Evolutionary conservation across 352 stramenopile genomes (phyloP).

Genomic region (Pythium monospermum): DNA sequence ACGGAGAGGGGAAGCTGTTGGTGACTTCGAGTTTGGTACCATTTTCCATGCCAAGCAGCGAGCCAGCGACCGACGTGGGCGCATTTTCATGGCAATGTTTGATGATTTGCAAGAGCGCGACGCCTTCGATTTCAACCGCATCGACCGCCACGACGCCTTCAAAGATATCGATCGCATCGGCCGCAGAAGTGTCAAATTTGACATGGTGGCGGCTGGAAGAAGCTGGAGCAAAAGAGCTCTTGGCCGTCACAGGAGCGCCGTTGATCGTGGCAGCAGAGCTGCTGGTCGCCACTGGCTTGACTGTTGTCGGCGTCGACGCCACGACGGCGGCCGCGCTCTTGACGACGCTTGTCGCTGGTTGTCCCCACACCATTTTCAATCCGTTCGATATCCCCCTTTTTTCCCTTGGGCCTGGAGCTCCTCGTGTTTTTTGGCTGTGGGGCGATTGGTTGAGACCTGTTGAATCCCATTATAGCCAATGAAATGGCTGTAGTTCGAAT

Average conservation of each 20-base stretch:
- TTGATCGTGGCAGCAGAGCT: constrained; percentile 14
- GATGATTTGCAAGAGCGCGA: constrained; percentile 92
- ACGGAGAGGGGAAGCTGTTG: constrained; percentile 95
- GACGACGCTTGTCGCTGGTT: constrained; percentile 25
- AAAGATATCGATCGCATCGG: constrained; percentile 71
- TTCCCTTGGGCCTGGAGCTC: not conserved
- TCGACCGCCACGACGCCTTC: constrained; percentile 61
- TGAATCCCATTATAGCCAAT: constrained; percentile 41
- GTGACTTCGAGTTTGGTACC: constrained; percentile 94
- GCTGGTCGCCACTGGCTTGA: not conserved
- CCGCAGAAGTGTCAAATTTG: constrained; percentile 10
- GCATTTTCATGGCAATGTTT: constrained; percentile 98
- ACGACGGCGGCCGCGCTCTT: constrained; percentile 21
- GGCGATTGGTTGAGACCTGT: constrained; percentile 48
- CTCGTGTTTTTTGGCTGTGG: constrained; percentile 1
- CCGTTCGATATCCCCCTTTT: constrained; percentile 1
- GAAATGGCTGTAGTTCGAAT: not conserved
- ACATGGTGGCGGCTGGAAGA: constrained; percentile 1
- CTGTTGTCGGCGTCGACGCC: constrained; percentile 2
- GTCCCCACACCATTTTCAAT: constrained; percentile 56
- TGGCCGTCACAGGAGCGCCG: constrained; percentile 21
- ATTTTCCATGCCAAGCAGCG: constrained; percentile 93
- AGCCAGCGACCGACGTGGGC: constrained; percentile 91
- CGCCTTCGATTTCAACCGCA: constrained; percentile 70
- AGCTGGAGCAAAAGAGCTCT: too few species aligned